Conservation (phyloP, 106 monocot species). For the Phalaenopsis aphrodite region DNA sequence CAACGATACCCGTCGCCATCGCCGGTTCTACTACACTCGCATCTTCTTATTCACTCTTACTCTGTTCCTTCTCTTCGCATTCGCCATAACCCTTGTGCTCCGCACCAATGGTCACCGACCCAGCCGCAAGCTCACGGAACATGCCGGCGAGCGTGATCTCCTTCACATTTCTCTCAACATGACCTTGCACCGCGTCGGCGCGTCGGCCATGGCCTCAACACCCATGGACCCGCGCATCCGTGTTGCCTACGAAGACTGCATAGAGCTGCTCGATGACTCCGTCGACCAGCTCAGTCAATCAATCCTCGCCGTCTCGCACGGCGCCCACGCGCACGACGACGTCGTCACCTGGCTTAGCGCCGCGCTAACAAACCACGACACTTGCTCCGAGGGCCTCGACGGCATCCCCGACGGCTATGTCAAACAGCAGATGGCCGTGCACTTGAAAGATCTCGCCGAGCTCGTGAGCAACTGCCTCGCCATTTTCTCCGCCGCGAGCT, state of each 20-base stretch:
- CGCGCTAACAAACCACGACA: conserved; percentile 91
- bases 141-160: conserved; percentile 36
- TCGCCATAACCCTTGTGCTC: conserved; percentile 5
- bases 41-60: conserved; percentile 12
- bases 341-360: conserved; percentile 90
- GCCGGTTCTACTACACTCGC: background rate
- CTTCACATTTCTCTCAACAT: conserved; percentile 62
- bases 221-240: conserved; percentile 33
- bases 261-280: conserved; percentile 62
- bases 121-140: no score
- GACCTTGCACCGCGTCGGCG: conserved; percentile 42
- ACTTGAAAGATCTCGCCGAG: conserved; percentile 50
- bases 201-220: conserved; percentile 28
- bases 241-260: conserved; percentile 62
- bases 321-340: conserved; percentile 33
- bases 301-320: conserved; percentile 22
- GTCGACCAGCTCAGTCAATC: conserved; percentile 44
- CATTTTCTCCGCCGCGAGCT: conserved; percentile 49
- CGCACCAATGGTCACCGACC: background rate
- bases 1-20: background rate
- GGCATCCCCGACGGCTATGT: conserved; percentile 32
- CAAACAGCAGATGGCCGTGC: conserved; percentile 42
- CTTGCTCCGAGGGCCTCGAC: conserved; percentile 64
- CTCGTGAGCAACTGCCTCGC: conserved; percentile 78
- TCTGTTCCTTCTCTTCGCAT: conserved; percentile 23